Base-by-base conservation (phyloP, 345 rosid genomes). In the Eutrema japonicum region DNA sequence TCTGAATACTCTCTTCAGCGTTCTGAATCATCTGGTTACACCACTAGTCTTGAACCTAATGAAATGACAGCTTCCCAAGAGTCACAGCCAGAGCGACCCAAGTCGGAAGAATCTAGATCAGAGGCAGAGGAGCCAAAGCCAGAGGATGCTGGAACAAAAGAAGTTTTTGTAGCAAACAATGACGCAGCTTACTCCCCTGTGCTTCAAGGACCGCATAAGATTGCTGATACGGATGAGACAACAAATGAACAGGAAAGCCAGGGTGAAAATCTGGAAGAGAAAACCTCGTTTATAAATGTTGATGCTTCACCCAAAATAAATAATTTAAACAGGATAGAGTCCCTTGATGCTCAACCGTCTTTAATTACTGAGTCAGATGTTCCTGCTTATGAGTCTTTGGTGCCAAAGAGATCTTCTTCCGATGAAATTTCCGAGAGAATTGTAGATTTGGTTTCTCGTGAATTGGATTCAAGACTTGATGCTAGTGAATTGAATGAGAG, bases 401-500 rank as follows among this genome's bases (percentile, higher is more conserved):
- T 72, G 52, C 62, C 81, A 26, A 16, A 68, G 62, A 82, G 73
- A 59, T 64, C 76, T 72, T 71, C 85, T 60, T 77, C 85, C 67
- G 83, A 75, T 49, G 87, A 80, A 66, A 74, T 62, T 79, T 78
- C 86, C 8, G 86, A 79, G 71, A 71, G 18, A 43, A 81, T 79
- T 77, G 76, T 78, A 45, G 84, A 77, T 61, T 36, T 81, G 12
- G 77, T 79, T 81, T 81, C 84, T 62, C 80, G 70, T 70, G 85
- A 79, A 79, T 69, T 71, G 60, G 80, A 78, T 46, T 79, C 71
- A 67, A 79, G 72, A 81, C 51, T 65, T 35, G 64, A 65, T 81
- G 85, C 78, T 79, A 77, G 64, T 56, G 83, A 76, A 50, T 22
- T 65, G 52, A 85, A 77, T 35, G 87, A 77, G 40, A 85, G 75